A percentile compares a stretch with the other conserved stretches of the same genome.
Evolutionary conservation across 352 stramenopile species (phyloP).

Genomic region (Phytophthora agathidicida): DNA sequence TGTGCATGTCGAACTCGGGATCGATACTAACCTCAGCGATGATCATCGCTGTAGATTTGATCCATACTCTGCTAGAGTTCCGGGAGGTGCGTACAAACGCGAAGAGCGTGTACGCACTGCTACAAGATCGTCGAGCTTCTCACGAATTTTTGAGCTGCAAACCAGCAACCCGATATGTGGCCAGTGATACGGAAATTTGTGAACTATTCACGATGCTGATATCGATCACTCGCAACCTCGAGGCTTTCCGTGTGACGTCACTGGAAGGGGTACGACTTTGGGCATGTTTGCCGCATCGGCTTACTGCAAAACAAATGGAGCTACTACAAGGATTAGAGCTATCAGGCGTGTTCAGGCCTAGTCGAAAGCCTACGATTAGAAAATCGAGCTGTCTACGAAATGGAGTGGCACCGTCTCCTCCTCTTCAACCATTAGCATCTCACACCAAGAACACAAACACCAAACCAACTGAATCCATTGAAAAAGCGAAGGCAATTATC

Average conservation of each 20-base stretch:
- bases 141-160: neutral
- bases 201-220: neutral
- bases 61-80: conserved; percentile 3
- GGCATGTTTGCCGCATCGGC: neutral
- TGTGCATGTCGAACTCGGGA: neutral
- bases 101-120: neutral
- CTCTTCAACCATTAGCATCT: no score
- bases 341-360: neutral
- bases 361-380: neutral
- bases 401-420: neutral
- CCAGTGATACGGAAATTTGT: neutral
- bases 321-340: neutral
- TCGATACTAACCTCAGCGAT: neutral
- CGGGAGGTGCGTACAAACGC: conserved; percentile 2
- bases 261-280: neutral
- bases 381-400: neutral
- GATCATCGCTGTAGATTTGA: neutral
- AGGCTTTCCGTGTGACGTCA: neutral
- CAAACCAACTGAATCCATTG: no score
- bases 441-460: no score
- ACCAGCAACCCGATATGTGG: no score
- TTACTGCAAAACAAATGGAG: neutral
- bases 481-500: no score
- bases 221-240: neutral
- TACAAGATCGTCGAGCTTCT: neutral